Evolutionary conservation across 108 stramenopile species (phyloP), one percentile per base, ranked within the genome.

Genomic region (Poteriospumella lacustris): DNA sequence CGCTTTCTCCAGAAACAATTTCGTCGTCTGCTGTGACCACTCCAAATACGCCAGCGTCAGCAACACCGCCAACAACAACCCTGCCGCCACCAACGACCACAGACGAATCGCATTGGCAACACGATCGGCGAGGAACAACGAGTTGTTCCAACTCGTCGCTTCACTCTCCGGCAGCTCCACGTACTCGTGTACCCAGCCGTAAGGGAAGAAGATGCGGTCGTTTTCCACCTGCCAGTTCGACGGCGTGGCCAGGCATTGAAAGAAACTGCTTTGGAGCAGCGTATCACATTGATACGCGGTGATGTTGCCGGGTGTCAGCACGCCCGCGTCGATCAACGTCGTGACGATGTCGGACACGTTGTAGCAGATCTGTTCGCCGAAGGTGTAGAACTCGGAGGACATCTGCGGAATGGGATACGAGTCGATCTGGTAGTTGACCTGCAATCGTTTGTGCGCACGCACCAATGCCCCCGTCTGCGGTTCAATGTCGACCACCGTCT

Each of bases 361-460:
- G n/a, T 19, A 24, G 24, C 52, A 19, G 19, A 24, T 73, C 3
- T 33, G 26, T 73, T 9, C 31, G 47, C 47, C n/a, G 33, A 26
- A 26, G 3, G 70, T 34, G 42, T 5, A 44, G 70, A 15, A 44
- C 36, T 3, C 43, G 5, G 70, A 42, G 44, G n/a, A 52, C 12
- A 73, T 39, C n/a, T 39, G 9, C 15, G 70, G 70, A 5, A 73
- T 33, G 12, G 9, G 26, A 9, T 42, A 73, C 26, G 43, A 28
- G 5, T 39, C 31, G 31, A 73, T 73, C 5, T 73, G 19, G 31
- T 73, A 52, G 33, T 29, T 33, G 3, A 73, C 44, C 42, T 73
- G 70, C 36, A 73, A 42, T n/a, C 70, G 36, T 33, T 73, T 73
- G 12, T 73, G 70, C 5, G 70, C 70, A 5, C 33, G 70, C 28